Evolutionary conservation across 495 filamentous ascomycete genomes (phyloP).

Genomic region (Paragyromitra xinjiangensis): DNA sequence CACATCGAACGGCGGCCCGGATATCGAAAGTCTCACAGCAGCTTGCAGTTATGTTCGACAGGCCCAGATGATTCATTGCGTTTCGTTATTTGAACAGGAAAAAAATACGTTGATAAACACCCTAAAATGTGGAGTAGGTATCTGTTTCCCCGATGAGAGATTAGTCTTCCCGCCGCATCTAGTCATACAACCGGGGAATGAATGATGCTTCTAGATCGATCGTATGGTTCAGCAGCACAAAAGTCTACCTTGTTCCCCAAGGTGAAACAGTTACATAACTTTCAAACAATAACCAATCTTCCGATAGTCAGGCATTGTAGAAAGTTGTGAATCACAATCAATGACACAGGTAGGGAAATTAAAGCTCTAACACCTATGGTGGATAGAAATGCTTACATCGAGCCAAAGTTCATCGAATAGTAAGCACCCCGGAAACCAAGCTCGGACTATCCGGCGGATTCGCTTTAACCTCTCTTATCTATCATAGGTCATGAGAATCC

Average conservation of each 20-base stretch:
- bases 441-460: background rate
- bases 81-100: background rate
- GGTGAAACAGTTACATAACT: constrained; percentile 7
- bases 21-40: constrained; percentile 7
- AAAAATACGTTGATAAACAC: constrained; percentile 6
- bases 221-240: background rate
- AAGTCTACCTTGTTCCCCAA: constrained; percentile 6
- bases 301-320: background rate
- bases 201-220: constrained; percentile 21
- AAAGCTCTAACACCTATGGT: background rate
- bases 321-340: background rate
- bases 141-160: constrained; percentile 1
- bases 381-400: background rate
- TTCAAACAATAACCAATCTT: background rate
- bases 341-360: background rate
- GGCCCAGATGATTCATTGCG: background rate
- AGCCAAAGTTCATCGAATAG: background rate
- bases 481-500: too few relatives aligned
- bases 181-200: constrained; percentile 15
- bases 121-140: background rate
- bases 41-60: background rate
- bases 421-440: background rate
- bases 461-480: constrained; percentile 21
- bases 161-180: background rate
- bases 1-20: background rate